These are phyloP conservation scores for Fistulifera pelliculosa DNA, from an alignment of 108 stramenopile species.

Conservation along the genomic window DNA sequence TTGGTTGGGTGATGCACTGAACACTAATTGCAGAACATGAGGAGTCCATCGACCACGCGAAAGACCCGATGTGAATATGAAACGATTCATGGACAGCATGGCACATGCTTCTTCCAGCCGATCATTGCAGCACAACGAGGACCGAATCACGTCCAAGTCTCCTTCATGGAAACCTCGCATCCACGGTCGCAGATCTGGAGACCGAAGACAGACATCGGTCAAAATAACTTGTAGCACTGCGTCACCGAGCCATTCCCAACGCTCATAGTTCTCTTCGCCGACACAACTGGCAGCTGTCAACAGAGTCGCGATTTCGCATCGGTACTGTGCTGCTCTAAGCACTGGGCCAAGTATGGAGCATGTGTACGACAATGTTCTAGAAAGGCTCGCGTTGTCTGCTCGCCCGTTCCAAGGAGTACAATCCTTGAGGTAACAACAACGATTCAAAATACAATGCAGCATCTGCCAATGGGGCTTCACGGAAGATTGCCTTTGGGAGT, in stretches of 20 bases:
- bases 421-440: slow-evolving; percentile 40
- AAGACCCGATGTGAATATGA: slow-evolving; percentile 30
- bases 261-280: slow-evolving; percentile 29
- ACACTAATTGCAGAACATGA: slow-evolving; percentile 12
- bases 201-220: slow-evolving; percentile 41
- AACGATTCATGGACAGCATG: slow-evolving; percentile 21
- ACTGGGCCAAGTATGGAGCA: not conserved
- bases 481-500: slow-evolving; percentile 28
- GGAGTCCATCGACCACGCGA: slow-evolving; percentile 38
- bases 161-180: slow-evolving; percentile 47
- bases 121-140: slow-evolving; percentile 46
- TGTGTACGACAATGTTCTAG: not conserved
- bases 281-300: slow-evolving; percentile 35
- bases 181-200: slow-evolving; percentile 18
- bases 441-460: slow-evolving; percentile 29
- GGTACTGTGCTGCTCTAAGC: too few species aligned
- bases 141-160: slow-evolving; percentile 33
- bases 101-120: slow-evolving; percentile 19
- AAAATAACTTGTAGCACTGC: slow-evolving; percentile 52
- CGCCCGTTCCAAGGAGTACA: slow-evolving; percentile 28
- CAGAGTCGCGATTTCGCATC: slow-evolving; percentile 2
- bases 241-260: slow-evolving; percentile 49
- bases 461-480: slow-evolving; percentile 38
- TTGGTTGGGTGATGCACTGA: not conserved
- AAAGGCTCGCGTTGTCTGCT: slow-evolving; percentile 9